Base-by-base conservation (phyloP, 495 filamentous ascomycete genomes). In the Penicillium mononematosum region DNA sequence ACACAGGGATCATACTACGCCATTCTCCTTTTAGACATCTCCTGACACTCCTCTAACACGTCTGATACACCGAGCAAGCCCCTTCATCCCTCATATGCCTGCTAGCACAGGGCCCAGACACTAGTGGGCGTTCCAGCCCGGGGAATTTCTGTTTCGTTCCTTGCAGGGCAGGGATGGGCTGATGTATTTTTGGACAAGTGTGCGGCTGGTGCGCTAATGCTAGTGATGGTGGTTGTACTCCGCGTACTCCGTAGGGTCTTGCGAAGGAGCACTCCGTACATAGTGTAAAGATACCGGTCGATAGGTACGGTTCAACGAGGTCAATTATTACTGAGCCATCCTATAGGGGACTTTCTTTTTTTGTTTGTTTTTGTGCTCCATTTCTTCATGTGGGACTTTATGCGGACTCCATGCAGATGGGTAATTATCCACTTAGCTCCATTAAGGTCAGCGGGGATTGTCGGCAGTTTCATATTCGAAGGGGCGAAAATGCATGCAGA, bases 61-160 rank as follows among this genome's bases (percentile, higher is more conserved):
- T 5, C n/a, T 31, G 45, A 31, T 11, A 47, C 45, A 6, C 27
- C 27, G 1, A 11, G 8, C 3, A 17, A 19, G n/a, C 10, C 10
- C 11, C 25, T 11, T 31, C n/a, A 17, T 12, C 44, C 20, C 22
- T 17, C 22, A 16, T 46, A 46, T 17, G 0, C 9, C 24, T 10
- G 36, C n/a, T 17, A 9, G 16, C 3, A 17, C 9, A 38, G 19
- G 31, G 6, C 31, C 34, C 16, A 27, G 49, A 25, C 24, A 43
- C 51, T 47, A 49, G 58, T 27, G 44, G 49, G 46, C 32, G 32
- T 24, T 48, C 6, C 6, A 3, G 8, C 20, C 50, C 50, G 59
- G 45, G 38, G 34, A 53, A 53, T 59, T 53, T 43, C n/a, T 12
- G 20, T 20, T 45, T 59, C 36, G 53, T 60, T 57, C 53, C 53